Base-by-base conservation (phyloP, 352 stramenopile species). In the Phytopythium vexans region DNA sequence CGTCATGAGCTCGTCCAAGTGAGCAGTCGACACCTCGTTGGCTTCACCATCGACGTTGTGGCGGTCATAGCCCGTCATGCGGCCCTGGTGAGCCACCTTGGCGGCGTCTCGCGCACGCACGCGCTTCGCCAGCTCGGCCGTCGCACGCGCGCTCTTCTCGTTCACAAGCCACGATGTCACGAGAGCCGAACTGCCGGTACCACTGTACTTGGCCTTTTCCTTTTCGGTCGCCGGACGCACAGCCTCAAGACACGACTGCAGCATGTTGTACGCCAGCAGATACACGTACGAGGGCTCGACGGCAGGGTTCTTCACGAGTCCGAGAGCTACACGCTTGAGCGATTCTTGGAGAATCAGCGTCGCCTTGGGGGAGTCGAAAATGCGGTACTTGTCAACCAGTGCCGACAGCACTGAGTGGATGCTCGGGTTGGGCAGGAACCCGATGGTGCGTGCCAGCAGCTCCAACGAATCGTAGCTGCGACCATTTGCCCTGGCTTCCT, bases 271-370 rank as follows among this genome's bases (percentile, higher is more conserved):
- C 16, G 81, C 70, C 44, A 94, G 94, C 15, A 96, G 52, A 41
- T 86, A 91, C 47, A 93, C 74, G 59, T 96, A 89, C n/a, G 84
- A 92, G 8, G 66, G 70, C 33, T 96, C 86, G 12, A 93, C 82
- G 3, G 76, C 82, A n/a, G 68, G 56, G 57, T 96, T 96, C 64
- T 92, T 94, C 11, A 78, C 66, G 15, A 96, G 66, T 16, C 86
- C 86, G 16, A 92, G 67, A 6, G 84, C 84, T 21, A 94, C 65
- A 15, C 82, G 77, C 52, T 89, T 86, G n/a, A 96, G 62, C n/a
- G 81, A 68, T 38, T 93, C 82, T 46, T 88, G 79, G 1, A 94
- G 51, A 27, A 86, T 68, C 8, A 68, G 41, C 8, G 79, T 60
- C 8, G 71, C 72, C 52, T 89, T 83, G 32, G 72, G 72, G 35